A percentile compares a stretch with the other conserved stretches of the same genome.
Evolutionary conservation across 1,284 basidiomycete species (phyloP).

Genomic region (Malassezia obtusa): DNA sequence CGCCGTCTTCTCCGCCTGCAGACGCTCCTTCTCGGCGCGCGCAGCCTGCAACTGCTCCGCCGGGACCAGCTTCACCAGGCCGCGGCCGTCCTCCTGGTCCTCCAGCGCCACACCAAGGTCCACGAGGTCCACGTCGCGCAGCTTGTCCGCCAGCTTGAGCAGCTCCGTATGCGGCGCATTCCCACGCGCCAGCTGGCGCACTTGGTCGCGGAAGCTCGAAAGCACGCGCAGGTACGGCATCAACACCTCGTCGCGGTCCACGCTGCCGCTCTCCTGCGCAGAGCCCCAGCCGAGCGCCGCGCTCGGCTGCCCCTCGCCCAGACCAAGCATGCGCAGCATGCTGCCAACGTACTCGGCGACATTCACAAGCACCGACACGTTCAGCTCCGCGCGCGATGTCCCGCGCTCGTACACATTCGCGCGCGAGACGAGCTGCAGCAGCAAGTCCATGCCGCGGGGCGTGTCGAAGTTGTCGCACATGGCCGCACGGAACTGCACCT

Average conservation of each 20-base stretch:
- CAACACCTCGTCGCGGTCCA: constrained; percentile 67
- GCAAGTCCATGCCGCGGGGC: constrained; percentile 64
- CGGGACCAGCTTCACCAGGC: constrained; percentile 78
- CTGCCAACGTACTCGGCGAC: constrained; percentile 74
- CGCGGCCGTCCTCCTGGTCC: constrained; percentile 72
- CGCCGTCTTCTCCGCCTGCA: constrained; percentile 64
- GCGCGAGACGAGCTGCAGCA: constrained; percentile 75
- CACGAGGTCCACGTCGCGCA: constrained; percentile 81
- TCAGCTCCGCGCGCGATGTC: constrained; percentile 51
- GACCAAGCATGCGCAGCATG: constrained; percentile 89
- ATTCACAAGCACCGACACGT: constrained; percentile 63
- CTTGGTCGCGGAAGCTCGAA: constrained; percentile 81
- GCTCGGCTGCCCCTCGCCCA: constrained; percentile 62
- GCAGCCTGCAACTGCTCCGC: constrained; percentile 71
- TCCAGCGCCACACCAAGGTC: constrained; percentile 90
- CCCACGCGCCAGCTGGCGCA: constrained; percentile 69
- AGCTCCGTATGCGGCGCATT: constrained; percentile 31
- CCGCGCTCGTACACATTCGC: constrained; percentile 72
- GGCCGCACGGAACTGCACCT: constrained; percentile 71
- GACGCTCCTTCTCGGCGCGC: constrained; percentile 78
- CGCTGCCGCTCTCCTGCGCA: constrained; percentile 18
- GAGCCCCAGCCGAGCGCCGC: constrained; percentile 40
- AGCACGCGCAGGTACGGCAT: constrained; percentile 81
- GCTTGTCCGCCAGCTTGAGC: constrained; percentile 56
- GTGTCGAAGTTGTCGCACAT: constrained; percentile 98